These are phyloP conservation scores for Calycina herbarum DNA, from an alignment of 2,329 filamentous ascomycete genomes.

Conservation along the genomic window DNA sequence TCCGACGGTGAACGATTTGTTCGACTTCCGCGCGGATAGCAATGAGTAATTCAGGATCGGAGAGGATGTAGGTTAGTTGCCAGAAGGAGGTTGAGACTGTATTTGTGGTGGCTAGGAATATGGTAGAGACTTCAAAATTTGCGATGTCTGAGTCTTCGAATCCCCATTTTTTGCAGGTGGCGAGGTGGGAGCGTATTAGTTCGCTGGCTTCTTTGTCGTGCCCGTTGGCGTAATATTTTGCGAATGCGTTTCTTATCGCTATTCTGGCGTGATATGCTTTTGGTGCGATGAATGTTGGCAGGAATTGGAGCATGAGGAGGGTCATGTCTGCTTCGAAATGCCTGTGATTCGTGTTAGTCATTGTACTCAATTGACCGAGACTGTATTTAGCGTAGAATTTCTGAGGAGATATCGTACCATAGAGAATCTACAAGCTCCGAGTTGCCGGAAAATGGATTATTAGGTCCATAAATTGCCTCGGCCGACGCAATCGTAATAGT, in stretches of 20 bases:
- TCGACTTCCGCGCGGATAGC: slow-evolving; percentile 38
- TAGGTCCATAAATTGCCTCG: slow-evolving; percentile 46
- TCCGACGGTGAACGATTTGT: slow-evolving; percentile 18
- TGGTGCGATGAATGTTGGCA: slow-evolving; percentile 38
- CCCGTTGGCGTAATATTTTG: slow-evolving; percentile 33
- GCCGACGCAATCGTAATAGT: slow-evolving; percentile 43
- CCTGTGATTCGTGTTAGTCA: slow-evolving; percentile 24
- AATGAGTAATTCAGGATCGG: slow-evolving; percentile 32
- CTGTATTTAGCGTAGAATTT: background rate
- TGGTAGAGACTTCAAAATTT: slow-evolving; percentile 39
- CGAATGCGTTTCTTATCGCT: slow-evolving; percentile 41
- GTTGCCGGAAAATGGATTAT: slow-evolving; percentile 44
- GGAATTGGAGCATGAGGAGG: slow-evolving; percentile 37
- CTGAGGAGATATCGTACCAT: slow-evolving; percentile 29
- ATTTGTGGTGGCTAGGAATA: slow-evolving; percentile 40
- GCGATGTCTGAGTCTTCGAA: slow-evolving; percentile 37
- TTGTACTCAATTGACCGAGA: background rate
- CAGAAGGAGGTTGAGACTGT: slow-evolving; percentile 44
- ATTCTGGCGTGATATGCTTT: slow-evolving; percentile 39
- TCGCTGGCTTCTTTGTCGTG: slow-evolving; percentile 35
- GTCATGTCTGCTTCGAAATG: slow-evolving; percentile 36
- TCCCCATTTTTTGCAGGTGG: slow-evolving; percentile 32
- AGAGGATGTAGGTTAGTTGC: slow-evolving; percentile 40
- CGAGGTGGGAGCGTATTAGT: slow-evolving; percentile 36
- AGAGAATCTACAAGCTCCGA: slow-evolving; percentile 42